Conservation (phyloP, 768 basidiomycete species). For the Tubosaeta sp. region DNA sequence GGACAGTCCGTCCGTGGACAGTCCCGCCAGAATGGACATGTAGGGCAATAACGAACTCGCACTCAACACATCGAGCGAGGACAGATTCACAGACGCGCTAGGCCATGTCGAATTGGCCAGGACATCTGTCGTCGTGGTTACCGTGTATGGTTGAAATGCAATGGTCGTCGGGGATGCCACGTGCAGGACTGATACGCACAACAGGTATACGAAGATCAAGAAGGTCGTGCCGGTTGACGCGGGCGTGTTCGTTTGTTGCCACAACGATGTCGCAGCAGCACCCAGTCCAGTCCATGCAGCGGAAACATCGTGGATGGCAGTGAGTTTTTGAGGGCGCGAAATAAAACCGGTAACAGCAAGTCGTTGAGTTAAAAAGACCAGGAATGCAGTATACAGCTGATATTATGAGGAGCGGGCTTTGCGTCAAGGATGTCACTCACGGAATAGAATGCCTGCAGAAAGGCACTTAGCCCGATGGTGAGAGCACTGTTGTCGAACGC, state of each 20-base stretch:
- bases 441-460: background rate
- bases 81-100: background rate
- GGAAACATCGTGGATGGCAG: too few relatives aligned
- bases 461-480: background rate
- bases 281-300: too few relatives aligned
- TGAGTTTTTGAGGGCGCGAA: too few relatives aligned
- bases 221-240: background rate
- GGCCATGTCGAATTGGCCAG: background rate
- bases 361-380: background rate
- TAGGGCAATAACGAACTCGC: background rate
- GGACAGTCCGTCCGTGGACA: too few relatives aligned
- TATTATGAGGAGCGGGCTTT: too few relatives aligned
- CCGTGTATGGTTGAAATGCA: background rate
- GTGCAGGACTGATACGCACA: background rate
- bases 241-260: background rate
- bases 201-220: too few relatives aligned
- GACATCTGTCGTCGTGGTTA: background rate
- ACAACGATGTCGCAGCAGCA: background rate
- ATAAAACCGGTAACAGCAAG: background rate
- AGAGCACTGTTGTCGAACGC: background rate
- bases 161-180: background rate
- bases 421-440: background rate
- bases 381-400: background rate
- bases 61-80: background rate
- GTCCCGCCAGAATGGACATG: too few relatives aligned